phyloP scores from a whole-genome alignment of 257 asterid genomes.

The Salvia hispanica region DNA sequence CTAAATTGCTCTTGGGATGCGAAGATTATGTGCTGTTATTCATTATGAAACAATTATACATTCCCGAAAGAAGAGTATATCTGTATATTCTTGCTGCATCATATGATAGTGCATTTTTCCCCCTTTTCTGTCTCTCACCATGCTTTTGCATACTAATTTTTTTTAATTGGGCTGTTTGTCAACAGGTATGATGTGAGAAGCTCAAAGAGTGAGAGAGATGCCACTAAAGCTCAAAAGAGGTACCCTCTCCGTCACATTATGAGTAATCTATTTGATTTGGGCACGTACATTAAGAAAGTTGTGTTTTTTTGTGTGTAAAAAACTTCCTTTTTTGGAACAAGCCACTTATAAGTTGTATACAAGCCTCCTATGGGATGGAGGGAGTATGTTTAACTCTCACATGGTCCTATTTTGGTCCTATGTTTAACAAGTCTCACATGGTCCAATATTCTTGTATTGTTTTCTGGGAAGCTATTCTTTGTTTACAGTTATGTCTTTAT shows the following conservation, averaged over 20 bases:
- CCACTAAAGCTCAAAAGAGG: slow-evolving; percentile 60
- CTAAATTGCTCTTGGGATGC: background rate
- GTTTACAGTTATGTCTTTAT: background rate
- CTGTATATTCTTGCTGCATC: background rate
- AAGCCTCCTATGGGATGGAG: too few relatives aligned
- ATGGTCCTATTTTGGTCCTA: slow-evolving; percentile 30
- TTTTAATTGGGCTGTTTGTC: slow-evolving; percentile 24
- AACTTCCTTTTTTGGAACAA: too few relatives aligned
- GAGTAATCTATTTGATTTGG: too few relatives aligned
- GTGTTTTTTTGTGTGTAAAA: too few relatives aligned
- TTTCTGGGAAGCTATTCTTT: background rate
- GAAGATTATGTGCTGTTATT: slow-evolving; percentile 5
- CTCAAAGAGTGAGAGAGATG: slow-evolving; percentile 63
- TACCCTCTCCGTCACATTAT: too few relatives aligned
- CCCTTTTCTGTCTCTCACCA: background rate
- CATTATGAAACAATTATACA: slow-evolving; percentile 13
- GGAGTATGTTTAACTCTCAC: slow-evolving; percentile 36
- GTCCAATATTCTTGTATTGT: slow-evolving; percentile 5
- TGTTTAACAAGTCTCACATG: too few relatives aligned
- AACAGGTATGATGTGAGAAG: slow-evolving; percentile 76
- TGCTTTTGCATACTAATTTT: slow-evolving; percentile 14
- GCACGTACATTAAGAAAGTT: too few relatives aligned
- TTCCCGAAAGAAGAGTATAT: background rate
- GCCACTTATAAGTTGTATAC: too few relatives aligned
- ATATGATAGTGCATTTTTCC: slow-evolving; percentile 10